Evolutionary conservation across 2,329 filamentous ascomycete species (phyloP).

Genomic region (Alternaria brassicicola): DNA sequence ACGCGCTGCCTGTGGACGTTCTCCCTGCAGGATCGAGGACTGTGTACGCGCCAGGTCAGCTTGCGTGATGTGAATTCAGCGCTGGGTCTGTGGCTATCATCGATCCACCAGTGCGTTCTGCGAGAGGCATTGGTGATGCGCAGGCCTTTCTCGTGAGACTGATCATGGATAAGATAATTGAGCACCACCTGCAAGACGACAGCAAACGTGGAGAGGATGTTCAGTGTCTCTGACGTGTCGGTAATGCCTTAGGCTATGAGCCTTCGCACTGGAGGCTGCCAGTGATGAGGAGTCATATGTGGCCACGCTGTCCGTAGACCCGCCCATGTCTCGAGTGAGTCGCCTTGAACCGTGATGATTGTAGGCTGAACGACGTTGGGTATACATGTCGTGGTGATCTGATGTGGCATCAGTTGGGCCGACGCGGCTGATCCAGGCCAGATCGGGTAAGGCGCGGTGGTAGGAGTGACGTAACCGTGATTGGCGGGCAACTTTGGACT

Average conservation of each 20-base stretch:
- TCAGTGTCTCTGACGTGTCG: constrained; percentile 10
- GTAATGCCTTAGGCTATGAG: neutral
- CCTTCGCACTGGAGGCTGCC: neutral
- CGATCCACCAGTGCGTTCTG: neutral
- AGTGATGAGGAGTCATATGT: neutral
- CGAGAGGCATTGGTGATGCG: neutral
- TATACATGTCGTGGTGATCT: constrained; percentile 5
- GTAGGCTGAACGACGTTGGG: constrained; percentile 5
- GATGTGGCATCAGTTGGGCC: constrained; percentile 1
- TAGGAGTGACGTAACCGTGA: constrained; percentile 16
- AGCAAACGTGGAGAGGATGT: neutral
- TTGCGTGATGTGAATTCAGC: neutral
- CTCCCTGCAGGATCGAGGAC: neutral
- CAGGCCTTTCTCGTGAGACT: neutral
- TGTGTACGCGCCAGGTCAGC: neutral
- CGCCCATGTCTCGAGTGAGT: neutral
- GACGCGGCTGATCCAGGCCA: neutral
- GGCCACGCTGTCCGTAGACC: neutral
- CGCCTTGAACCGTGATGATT: neutral
- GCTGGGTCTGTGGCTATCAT: neutral
- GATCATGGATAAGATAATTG: neutral
- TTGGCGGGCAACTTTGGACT: constrained; percentile 14
- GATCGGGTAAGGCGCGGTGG: neutral
- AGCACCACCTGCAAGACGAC: neutral
- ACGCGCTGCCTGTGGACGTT: neutral